phyloP scores from a whole-genome alignment of 768 basidiomycete species.

The Suillus cothurnatus region DNA sequence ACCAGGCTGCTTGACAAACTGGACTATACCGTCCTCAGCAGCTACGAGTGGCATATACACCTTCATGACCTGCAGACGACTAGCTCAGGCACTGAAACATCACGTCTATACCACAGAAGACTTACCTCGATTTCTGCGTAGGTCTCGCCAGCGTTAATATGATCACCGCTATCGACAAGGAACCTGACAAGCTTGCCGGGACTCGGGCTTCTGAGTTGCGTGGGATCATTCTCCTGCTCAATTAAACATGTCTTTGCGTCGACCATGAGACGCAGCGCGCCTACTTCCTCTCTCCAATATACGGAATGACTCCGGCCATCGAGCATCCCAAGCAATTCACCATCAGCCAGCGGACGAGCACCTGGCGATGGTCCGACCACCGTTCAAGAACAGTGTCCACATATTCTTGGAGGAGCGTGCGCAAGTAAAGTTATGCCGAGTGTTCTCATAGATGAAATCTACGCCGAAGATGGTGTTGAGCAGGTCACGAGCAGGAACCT shows the following conservation, averaged over 20 bases:
- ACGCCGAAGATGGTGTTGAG: constrained; percentile 95
- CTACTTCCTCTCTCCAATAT: constrained; percentile 99
- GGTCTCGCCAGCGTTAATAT: constrained; percentile 93
- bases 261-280: constrained; percentile 87
- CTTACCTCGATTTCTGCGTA: constrained; percentile 97
- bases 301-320: constrained; percentile 96
- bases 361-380: constrained; percentile 91
- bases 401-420: constrained; percentile 84
- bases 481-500: constrained; percentile 92
- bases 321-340: constrained; percentile 88
- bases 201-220: constrained; percentile 92
- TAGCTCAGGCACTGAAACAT: constrained; percentile 2
- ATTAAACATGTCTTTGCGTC: constrained; percentile 98
- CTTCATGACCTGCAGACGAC: constrained; percentile 78
- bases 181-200: constrained; percentile 96
- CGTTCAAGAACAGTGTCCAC: constrained; percentile 97
- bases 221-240: constrained; percentile 99
- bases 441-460: constrained; percentile 97
- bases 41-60: constrained; percentile 99
- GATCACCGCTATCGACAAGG: constrained; percentile 96
- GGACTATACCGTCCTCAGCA: constrained; percentile 90
- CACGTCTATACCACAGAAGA: constrained; percentile 5
- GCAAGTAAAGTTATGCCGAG: constrained; percentile 94
- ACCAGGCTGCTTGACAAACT: constrained; percentile 97
- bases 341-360: constrained; percentile 90